Evolutionary conservation across 208 protist species (phyloP), one percentile per base, ranked within the genome.

Genomic region (Trypanosoma vivax): DNA sequence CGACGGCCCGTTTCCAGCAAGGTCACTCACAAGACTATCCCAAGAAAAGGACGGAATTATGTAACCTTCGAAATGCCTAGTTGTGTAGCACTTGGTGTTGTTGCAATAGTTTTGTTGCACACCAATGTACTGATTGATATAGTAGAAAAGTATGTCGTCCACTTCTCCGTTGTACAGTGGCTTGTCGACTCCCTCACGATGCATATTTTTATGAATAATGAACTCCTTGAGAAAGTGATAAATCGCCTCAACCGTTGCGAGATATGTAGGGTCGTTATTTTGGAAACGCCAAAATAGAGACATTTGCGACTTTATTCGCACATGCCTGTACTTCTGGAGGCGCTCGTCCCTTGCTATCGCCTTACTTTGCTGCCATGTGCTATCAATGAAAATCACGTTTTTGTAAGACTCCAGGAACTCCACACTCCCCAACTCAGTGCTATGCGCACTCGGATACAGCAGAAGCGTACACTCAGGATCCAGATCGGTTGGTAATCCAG

Each of bases 141-240:
- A 98, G 79, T 92, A 96, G 39, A 81, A 93, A n/a, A 98, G 77
- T n/a, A 98, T 57, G 68, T 97, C 84, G 49, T 97, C 92, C n/a
- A 95, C 92, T 48, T 95, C 77, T 13, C 87, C 91, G 46, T 84
- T 52, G 62, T 97, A 97, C 42, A 65, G 48, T 14, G 50, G 46
- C 5, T 18, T 28, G 23, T n/a, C 6, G 0, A 42, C 38, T 19
- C 41, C 65, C 16, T 24, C 45, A 19, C 25, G 33, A 19, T 16
- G 54, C 31, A 69, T 69, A 60, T 83, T 88, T 24, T 65, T 65
- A 18, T 89, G 73, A 0, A 47, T 65, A 33, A 95, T 75, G 56
- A 91, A 96, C 57, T 96, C 86, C 13, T 79, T 71, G 33, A 95
- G 67, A 53, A 96, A 93, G 68, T 95, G 96, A 73, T 96, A 97